A percentile compares a stretch with the other conserved stretches of the same genome.
Evolutionary conservation across 345 rosid genomes (phyloP).

Genomic region (Populus ilicifolia): DNA sequence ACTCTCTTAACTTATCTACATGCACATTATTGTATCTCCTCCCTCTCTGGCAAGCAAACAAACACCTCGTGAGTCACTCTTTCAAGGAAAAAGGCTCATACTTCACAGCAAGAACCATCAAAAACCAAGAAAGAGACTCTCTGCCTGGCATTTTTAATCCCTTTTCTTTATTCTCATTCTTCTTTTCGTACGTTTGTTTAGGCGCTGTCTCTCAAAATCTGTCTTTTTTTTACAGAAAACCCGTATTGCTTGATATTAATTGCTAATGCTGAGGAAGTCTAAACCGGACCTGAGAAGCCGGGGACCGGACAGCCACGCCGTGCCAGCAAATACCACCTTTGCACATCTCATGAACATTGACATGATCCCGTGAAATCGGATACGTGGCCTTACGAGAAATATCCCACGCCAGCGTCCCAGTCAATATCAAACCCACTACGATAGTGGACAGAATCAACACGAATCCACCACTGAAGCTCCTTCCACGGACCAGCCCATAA

Average conservation of each 20-base stretch:
- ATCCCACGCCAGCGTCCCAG: slow-evolving; percentile 86
- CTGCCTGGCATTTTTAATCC: neutral
- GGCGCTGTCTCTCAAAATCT: neutral
- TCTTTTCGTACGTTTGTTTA: neutral
- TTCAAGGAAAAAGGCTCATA: neutral
- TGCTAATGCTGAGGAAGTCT: slow-evolving; percentile 58
- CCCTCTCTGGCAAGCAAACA: neutral
- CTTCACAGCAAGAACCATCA: neutral
- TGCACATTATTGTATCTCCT: neutral
- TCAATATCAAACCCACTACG: slow-evolving; percentile 54
- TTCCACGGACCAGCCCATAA: slow-evolving; percentile 54
- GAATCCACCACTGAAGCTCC: slow-evolving; percentile 63
- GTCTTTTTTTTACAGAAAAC: slow-evolving; percentile 5
- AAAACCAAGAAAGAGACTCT: neutral
- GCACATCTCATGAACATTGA: slow-evolving; percentile 54
- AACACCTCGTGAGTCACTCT: neutral
- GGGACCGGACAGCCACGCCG: slow-evolving; percentile 88
- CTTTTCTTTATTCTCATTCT: neutral
- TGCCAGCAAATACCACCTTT: slow-evolving; percentile 99
- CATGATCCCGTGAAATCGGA: slow-evolving; percentile 54
- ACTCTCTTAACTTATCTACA: neutral
- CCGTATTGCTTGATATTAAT: slow-evolving; percentile 51
- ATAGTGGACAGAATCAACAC: slow-evolving; percentile 63
- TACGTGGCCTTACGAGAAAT: slow-evolving; percentile 70
- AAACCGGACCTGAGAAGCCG: slow-evolving; percentile 92